Evolutionary conservation across 2,329 filamentous ascomycete genomes (phyloP).

Genomic region (Oidium heveae): DNA sequence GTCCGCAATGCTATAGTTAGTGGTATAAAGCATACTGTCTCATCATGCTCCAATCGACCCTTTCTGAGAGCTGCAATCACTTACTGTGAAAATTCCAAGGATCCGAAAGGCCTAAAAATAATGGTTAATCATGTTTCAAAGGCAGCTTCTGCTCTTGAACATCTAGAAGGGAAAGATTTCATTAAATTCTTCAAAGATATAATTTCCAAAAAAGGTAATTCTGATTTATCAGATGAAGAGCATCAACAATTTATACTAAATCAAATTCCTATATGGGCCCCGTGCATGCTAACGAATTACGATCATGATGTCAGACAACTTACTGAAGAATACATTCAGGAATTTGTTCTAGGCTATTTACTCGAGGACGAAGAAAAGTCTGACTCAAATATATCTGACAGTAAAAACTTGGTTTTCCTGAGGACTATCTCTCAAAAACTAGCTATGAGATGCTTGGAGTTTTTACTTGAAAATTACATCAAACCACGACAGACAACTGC

Average conservation of each 20-base stretch:
- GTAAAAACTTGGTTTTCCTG: slow-evolving; percentile 3
- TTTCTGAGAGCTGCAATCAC: slow-evolving; percentile 12
- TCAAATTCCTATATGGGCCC: slow-evolving; percentile 23
- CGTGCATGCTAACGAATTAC: slow-evolving; percentile 24
- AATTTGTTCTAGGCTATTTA: slow-evolving; percentile 2
- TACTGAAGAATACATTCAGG: slow-evolving; percentile 13
- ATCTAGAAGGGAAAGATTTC: slow-evolving; percentile 11
- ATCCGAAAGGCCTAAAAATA: slow-evolving; percentile 3
- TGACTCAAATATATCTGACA: neutral
- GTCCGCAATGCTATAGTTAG: slow-evolving; percentile 19
- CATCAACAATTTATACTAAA: slow-evolving; percentile 16
- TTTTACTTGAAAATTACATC: slow-evolving; percentile 11
- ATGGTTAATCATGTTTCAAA: slow-evolving; percentile 9
- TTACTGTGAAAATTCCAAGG: slow-evolving; percentile 12
- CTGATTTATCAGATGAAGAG: slow-evolving; percentile 16
- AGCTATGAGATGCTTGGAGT: slow-evolving; percentile 11
- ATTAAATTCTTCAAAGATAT: slow-evolving; percentile 13
- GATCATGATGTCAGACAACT: slow-evolving; percentile 20
- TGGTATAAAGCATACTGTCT: slow-evolving; percentile 8
- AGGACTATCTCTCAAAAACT: slow-evolving; percentile 7
- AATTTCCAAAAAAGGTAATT: slow-evolving; percentile 3
- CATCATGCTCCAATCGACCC: slow-evolving; percentile 5
- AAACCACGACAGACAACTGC: slow-evolving; percentile 10
- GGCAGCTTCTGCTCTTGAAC: slow-evolving; percentile 7
- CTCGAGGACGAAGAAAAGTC: slow-evolving; percentile 3